Conservation (phyloP, 1,284 basidiomycete species). For the Kwoniella shivajii region DNA sequence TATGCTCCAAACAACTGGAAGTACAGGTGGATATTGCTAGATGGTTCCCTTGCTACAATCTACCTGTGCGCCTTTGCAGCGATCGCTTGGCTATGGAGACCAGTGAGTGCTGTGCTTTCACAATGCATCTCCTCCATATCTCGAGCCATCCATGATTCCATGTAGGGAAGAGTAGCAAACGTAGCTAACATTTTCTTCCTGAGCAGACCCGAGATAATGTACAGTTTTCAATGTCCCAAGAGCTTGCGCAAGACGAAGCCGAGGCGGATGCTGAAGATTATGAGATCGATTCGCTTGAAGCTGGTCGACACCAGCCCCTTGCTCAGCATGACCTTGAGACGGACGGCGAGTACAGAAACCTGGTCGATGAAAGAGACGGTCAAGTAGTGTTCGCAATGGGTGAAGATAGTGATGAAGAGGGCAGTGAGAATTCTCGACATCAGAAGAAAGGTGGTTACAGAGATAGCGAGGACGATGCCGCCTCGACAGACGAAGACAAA, state of each 20-base stretch:
- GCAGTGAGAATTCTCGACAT: constrained; percentile 15
- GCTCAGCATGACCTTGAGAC: constrained; percentile 62
- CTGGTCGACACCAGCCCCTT: constrained; percentile 48
- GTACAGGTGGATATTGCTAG: constrained; percentile 91
- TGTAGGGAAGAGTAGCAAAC: too few species aligned
- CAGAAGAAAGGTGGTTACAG: constrained; percentile 26
- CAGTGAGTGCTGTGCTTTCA: constrained; percentile 52
- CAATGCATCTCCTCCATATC: too few species aligned
- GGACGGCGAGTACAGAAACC: constrained; percentile 55
- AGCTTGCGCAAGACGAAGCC: constrained; percentile 71
- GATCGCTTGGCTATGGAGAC: constrained; percentile 91
- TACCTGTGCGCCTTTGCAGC: constrained; percentile 77
- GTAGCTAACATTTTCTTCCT: constrained; percentile 8
- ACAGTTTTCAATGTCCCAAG: constrained; percentile 65
- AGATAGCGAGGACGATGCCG: constrained; percentile 25
- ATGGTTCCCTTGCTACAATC: constrained; percentile 89
- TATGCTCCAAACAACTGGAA: constrained; percentile 94
- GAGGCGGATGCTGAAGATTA: constrained; percentile 92
- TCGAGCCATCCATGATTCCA: too few species aligned
- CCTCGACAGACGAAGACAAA: constrained; percentile 2
- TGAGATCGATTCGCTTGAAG: constrained; percentile 73
- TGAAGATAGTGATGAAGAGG: constrained; percentile 68
- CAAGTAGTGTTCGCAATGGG: constrained; percentile 85
- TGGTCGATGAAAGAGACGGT: constrained; percentile 58
- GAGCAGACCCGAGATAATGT: constrained; percentile 75